Conservation (phyloP, 1,139 yeast genomes). For the Nakaseomyces delphensis region DNA sequence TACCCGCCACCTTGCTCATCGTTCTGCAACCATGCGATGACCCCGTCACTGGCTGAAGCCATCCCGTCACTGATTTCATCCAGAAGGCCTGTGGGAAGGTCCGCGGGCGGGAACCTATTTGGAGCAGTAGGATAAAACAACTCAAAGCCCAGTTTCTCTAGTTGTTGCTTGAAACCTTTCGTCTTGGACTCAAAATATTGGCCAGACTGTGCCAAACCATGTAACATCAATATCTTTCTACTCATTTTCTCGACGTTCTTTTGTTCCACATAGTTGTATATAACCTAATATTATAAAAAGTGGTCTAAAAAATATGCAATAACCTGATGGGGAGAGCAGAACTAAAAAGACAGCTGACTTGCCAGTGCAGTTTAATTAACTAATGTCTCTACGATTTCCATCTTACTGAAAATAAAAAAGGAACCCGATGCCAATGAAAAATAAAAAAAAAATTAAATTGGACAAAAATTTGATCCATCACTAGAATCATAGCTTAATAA, state of each 20-base stretch:
- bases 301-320: too few relatives aligned
- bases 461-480: slow-evolving; percentile 4
- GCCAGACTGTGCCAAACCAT: slow-evolving; percentile 61
- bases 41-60: slow-evolving; percentile 11
- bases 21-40: slow-evolving; percentile 30
- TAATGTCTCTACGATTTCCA: too few relatives aligned
- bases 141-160: slow-evolving; percentile 55
- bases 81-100: slow-evolving; percentile 19
- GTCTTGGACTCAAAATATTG: slow-evolving; percentile 66
- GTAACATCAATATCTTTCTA: slow-evolving; percentile 41
- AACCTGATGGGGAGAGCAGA: too few relatives aligned
- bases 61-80: slow-evolving; percentile 13
- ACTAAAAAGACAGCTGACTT: too few relatives aligned
- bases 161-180: slow-evolving; percentile 57
- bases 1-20: slow-evolving; percentile 21
- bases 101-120: slow-evolving; percentile 22
- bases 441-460: background rate
- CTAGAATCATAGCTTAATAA: too few relatives aligned
- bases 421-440: background rate
- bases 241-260: slow-evolving; percentile 15
- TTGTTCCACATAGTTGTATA: too few relatives aligned
- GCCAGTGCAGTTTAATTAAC: too few relatives aligned
- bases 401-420: too few relatives aligned
- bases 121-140: slow-evolving; percentile 72
- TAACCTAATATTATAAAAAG: too few relatives aligned